These are phyloP conservation scores for Blepharisma undulans DNA, from an alignment of 169 alveolate species.

Conservation along the genomic window DNA sequence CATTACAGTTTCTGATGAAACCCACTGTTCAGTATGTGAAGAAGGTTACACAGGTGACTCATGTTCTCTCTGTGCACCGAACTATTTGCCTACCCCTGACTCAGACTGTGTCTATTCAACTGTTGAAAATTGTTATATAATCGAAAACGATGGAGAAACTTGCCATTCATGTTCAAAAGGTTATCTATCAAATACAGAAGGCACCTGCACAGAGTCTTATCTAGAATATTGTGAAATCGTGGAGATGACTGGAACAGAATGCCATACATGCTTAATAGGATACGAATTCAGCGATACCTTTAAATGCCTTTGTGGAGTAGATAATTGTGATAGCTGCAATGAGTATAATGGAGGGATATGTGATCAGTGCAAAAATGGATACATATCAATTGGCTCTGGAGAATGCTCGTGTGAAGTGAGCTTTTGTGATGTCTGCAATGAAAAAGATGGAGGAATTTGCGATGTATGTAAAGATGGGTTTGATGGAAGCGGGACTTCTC, in stretches of 20 bases:
- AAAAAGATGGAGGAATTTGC: not conserved
- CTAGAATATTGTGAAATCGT: not conserved
- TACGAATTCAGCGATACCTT: not conserved
- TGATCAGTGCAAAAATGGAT: not conserved
- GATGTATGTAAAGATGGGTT: not conserved
- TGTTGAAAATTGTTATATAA: not conserved
- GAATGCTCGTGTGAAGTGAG: not conserved
- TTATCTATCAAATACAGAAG: not conserved
- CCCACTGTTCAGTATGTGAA: not conserved
- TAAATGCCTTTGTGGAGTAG: not conserved
- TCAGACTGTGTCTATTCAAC: not conserved
- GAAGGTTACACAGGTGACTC: not conserved
- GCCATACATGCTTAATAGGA: not conserved
- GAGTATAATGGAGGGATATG: not conserved
- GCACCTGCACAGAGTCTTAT: not conserved
- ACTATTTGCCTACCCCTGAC: not conserved
- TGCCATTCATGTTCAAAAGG: not conserved
- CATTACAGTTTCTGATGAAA: not conserved
- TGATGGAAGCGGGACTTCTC: not conserved
- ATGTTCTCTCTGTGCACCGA: not conserved
- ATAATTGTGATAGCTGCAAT: not conserved
- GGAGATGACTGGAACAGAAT: not conserved
- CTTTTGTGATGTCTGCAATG: not conserved
- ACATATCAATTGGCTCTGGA: not conserved
- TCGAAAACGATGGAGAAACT: not conserved